These are phyloP conservation scores for Ilyonectria mors-panacis DNA, from an alignment of 2,329 filamentous ascomycete species.

Conservation along the genomic window DNA sequence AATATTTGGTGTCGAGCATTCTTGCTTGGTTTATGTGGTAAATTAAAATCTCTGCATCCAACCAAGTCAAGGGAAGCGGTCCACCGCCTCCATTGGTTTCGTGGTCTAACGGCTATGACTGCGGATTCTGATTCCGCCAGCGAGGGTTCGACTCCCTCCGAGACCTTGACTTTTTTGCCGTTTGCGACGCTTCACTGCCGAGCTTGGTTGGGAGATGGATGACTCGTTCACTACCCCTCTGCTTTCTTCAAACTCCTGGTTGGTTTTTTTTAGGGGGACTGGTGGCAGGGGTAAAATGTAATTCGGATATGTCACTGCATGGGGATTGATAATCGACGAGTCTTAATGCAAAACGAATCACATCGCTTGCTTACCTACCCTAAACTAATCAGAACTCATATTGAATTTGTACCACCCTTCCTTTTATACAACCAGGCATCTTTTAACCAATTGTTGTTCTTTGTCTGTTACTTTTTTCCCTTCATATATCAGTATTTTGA, in stretches of 20 bases:
- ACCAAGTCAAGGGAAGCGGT: slow-evolving; percentile 43
- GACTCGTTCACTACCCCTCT: background rate
- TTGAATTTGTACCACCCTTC: background rate
- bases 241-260: too few relatives aligned
- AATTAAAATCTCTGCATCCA: background rate
- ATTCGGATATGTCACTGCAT: slow-evolving; percentile 17
- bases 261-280: background rate
- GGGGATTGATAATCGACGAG: slow-evolving; percentile 22
- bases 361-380: slow-evolving; percentile 40
- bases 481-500: background rate
- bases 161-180: slow-evolving; percentile 47
- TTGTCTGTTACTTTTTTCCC: too few relatives aligned
- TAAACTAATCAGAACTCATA: slow-evolving; percentile 24
- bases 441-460: background rate
- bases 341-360: slow-evolving; percentile 43
- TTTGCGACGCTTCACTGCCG: background rate
- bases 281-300: slow-evolving; percentile 2
- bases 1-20: background rate
- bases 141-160: slow-evolving; percentile 56
- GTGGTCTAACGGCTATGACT: slow-evolving; percentile 58
- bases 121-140: slow-evolving; percentile 57
- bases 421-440: background rate
- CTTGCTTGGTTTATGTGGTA: slow-evolving; percentile 12
- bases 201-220: background rate
- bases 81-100: slow-evolving; percentile 49